Evolutionary conservation across 805 yeast species (phyloP).

Genomic region (Alloascoidea hylecoeti): DNA sequence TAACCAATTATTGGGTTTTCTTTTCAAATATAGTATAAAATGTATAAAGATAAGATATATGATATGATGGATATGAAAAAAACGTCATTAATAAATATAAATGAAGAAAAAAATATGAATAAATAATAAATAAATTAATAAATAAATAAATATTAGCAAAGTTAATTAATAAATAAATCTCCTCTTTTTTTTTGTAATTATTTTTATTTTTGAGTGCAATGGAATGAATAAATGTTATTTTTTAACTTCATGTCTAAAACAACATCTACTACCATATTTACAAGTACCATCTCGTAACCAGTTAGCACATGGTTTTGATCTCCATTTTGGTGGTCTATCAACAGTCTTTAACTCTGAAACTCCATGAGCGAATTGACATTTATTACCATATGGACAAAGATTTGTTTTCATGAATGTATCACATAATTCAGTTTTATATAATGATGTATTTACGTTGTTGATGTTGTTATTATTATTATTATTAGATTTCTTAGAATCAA

Average conservation of each 20-base stretch:
- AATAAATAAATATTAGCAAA: too few relatives aligned
- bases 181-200: too few relatives aligned
- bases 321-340: slow-evolving; percentile 70
- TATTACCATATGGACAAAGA: slow-evolving; percentile 73
- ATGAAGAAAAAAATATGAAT: too few relatives aligned
- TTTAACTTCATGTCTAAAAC: slow-evolving; percentile 67
- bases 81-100: too few relatives aligned
- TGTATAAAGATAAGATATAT: too few relatives aligned
- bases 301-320: slow-evolving; percentile 83
- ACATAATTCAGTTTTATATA: slow-evolving; percentile 87
- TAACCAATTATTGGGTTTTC: too few relatives aligned
- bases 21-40: too few relatives aligned
- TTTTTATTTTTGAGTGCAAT: too few relatives aligned
- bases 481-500: not conserved
- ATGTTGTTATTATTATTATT: not conserved
- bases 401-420: slow-evolving; percentile 60
- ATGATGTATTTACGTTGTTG: slow-evolving; percentile 34
- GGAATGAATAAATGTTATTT: too few relatives aligned
- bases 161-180: too few relatives aligned
- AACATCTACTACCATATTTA: slow-evolving; percentile 83
- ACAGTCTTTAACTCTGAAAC: slow-evolving; percentile 57
- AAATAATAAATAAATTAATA: too few relatives aligned
- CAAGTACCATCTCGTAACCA: slow-evolving; percentile 76
- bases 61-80: too few relatives aligned
- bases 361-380: slow-evolving; percentile 95